These are phyloP conservation scores for Diaporthe vexans DNA, from an alignment of 2,329 filamentous ascomycete genomes.

Conservation along the genomic window DNA sequence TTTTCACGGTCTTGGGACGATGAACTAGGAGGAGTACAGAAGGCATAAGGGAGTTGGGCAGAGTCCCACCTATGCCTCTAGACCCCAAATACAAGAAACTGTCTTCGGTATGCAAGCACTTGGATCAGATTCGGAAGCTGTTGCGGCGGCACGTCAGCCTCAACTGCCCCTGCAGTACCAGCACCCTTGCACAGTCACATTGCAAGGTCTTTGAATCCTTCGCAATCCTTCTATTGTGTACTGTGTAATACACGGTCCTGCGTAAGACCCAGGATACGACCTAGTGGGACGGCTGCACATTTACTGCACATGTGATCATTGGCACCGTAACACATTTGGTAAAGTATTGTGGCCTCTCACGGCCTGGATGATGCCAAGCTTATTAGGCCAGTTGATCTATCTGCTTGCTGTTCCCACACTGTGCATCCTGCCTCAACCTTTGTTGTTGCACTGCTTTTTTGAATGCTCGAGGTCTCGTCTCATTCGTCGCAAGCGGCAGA, in stretches of 20 bases:
- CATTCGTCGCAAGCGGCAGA: not conserved
- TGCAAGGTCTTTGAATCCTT: conserved; percentile 3
- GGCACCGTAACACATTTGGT: not conserved
- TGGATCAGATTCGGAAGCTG: not conserved
- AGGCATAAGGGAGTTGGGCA: not conserved
- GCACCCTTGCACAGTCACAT: not conserved
- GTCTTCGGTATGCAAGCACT: not conserved
- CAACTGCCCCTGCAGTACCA: not conserved
- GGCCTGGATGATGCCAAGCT: not conserved
- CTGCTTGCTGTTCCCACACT: not conserved
- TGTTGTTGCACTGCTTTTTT: not conserved
- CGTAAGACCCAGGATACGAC: not conserved
- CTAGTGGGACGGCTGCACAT: not conserved
- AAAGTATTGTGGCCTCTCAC: not conserved
- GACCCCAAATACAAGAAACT: not conserved
- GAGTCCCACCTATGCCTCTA: not conserved
- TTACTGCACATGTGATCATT: not conserved
- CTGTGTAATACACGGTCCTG: conserved; percentile 4
- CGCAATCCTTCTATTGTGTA: conserved; percentile 4
- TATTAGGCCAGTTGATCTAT: not conserved
- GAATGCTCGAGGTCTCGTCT: no score
- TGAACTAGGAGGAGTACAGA: not conserved
- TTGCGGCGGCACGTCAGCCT: not conserved
- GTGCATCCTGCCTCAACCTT: not conserved
- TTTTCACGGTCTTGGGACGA: not conserved